Percentiles rank a stretch among this genome's conserved stretches.
These are phyloP conservation scores for Fusarium torreyae DNA, from an alignment of 2,329 filamentous ascomycete genomes.

Conservation along the genomic window DNA sequence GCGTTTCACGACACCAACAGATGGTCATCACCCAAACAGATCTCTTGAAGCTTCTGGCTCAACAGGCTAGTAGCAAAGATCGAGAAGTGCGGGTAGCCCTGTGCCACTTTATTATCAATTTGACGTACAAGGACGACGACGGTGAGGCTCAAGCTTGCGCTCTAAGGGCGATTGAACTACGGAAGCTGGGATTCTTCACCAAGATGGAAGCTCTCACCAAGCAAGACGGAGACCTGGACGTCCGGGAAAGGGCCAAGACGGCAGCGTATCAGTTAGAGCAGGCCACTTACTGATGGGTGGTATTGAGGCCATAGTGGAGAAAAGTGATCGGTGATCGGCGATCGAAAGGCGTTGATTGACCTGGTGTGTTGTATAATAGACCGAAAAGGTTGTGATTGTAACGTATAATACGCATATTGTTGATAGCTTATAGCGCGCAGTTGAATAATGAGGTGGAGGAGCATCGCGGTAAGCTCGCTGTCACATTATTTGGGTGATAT, in stretches of 20 bases:
- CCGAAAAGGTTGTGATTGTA: slow-evolving; percentile 11
- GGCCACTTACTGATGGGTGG: slow-evolving; percentile 47
- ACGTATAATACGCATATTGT: slow-evolving; percentile 7
- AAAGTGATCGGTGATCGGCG: slow-evolving; percentile 9
- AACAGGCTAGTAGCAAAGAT: slow-evolving; percentile 81
- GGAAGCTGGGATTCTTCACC: slow-evolving; percentile 78
- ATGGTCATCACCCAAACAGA: slow-evolving; percentile 82
- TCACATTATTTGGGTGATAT: slow-evolving; percentile 30
- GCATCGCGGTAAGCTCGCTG: slow-evolving; percentile 9
- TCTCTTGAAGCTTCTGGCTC: slow-evolving; percentile 79
- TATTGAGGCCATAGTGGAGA: background rate
- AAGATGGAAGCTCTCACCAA: slow-evolving; percentile 74
- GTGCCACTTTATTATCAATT: slow-evolving; percentile 87
- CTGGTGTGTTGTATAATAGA: slow-evolving; percentile 20
- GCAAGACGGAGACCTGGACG: slow-evolving; percentile 83
- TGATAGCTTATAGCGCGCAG: background rate
- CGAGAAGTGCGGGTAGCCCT: slow-evolving; percentile 82
- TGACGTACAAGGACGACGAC: slow-evolving; percentile 85
- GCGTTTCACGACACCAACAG: slow-evolving; percentile 82
- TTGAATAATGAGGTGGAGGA: slow-evolving; percentile 16
- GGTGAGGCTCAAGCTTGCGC: slow-evolving; percentile 75
- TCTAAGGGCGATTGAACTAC: slow-evolving; percentile 77
- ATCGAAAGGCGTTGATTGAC: slow-evolving; percentile 16
- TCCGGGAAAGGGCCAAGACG: slow-evolving; percentile 86
- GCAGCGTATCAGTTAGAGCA: slow-evolving; percentile 80